A percentile compares a stretch with the other conserved stretches of the same genome.
phyloP scores from a whole-genome alignment of 176 grass and related monocot genomes.

The Hordeum vulgare region DNA sequence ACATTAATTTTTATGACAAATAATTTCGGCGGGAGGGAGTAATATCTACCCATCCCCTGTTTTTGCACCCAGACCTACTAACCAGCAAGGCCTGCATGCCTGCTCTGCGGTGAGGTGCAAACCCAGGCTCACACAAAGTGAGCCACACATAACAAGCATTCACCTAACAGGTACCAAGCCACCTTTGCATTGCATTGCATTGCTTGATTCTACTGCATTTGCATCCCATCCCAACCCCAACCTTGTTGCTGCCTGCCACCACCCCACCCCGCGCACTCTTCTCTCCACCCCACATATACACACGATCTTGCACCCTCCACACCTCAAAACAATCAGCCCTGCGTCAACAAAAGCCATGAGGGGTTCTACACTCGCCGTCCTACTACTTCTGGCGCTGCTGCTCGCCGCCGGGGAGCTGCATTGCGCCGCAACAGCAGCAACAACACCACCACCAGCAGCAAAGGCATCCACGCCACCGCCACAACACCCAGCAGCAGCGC shows the following conservation, averaged over 20 bases:
- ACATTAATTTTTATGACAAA: no score
- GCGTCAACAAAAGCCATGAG: background rate
- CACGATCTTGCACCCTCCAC: background rate
- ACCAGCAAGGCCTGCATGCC: background rate
- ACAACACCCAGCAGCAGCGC: background rate
- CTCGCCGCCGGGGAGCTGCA: conserved; percentile 7
- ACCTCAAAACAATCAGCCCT: background rate
- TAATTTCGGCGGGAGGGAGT: no score
- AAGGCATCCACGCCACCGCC: background rate
- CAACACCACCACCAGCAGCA: background rate
- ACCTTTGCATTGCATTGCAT: background rate
- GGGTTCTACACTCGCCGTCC: background rate
- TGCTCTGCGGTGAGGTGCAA: no score
- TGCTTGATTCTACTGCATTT: background rate
- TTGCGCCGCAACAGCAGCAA: background rate
- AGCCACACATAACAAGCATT: background rate
- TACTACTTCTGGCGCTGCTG: background rate
- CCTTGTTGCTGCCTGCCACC: background rate
- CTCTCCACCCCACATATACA: background rate
- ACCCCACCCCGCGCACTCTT: background rate
- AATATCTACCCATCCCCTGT: no score
- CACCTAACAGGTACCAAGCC: conserved; percentile 23
- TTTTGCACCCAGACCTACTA: background rate
- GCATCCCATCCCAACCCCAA: background rate
- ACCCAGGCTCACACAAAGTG: conserved; percentile 36